phyloP scores from a whole-genome alignment of 192 early-diverging fungal species.

The Phycomyces blakesleeanus region DNA sequence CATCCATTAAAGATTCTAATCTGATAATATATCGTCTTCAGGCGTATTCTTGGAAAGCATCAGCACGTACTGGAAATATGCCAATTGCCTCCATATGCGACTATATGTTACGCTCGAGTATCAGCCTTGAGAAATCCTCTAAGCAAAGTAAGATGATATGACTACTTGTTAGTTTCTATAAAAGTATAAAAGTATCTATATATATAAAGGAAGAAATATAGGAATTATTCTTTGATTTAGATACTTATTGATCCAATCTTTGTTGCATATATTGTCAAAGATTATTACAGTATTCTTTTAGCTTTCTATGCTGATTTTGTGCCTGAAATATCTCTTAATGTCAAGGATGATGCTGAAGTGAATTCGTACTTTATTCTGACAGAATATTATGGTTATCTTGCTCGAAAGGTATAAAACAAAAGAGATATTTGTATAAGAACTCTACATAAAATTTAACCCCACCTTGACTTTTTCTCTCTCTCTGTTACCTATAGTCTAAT shows the following conservation, averaged over 20 bases:
- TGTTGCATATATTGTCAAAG: not conserved
- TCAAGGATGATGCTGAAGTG: constrained; percentile 14
- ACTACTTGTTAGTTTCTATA: too few species aligned
- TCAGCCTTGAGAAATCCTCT: constrained; percentile 36
- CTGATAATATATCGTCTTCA: constrained; percentile 12
- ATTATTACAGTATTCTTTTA: not conserved
- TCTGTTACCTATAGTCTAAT: not conserved
- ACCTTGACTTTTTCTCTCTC: too few species aligned
- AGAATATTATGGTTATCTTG: constrained; percentile 38
- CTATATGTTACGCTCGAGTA: constrained; percentile 34
- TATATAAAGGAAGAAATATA: too few species aligned
- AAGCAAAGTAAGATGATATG: constrained; percentile 26
- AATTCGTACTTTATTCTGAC: constrained; percentile 31
- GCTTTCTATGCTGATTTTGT: constrained; percentile 24
- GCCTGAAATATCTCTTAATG: constrained; percentile 10
- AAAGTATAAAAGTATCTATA: too few species aligned
- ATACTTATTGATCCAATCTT: too few species aligned
- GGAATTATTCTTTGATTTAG: too few species aligned
- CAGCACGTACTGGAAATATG: constrained; percentile 12
- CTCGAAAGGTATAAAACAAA: constrained; percentile 39
- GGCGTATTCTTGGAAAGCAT: constrained; percentile 24
- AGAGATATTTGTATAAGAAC: not conserved
- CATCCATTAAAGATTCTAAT: not conserved
- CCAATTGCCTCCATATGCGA: constrained; percentile 39
- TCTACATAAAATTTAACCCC: not conserved